Conservation (phyloP, 2,329 filamentous ascomycete species). For the Fusarium mangiferae region DNA sequence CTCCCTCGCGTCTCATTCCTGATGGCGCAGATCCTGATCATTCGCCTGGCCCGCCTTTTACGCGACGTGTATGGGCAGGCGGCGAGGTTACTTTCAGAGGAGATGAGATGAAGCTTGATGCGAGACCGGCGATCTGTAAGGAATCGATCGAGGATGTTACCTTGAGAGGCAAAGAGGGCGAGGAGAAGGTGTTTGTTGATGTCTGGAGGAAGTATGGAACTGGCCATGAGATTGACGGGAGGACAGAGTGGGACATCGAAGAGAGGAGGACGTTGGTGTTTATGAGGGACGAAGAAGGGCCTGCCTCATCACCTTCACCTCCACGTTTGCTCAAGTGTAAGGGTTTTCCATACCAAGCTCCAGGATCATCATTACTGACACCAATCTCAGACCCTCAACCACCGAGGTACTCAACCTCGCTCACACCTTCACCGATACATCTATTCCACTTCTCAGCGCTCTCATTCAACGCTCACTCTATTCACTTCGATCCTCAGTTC, state of each 20-base stretch:
- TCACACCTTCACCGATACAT: constrained; percentile 75
- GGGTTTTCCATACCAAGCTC: neutral
- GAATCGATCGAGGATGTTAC: constrained; percentile 57
- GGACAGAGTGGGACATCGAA: constrained; percentile 48
- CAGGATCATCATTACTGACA: neutral
- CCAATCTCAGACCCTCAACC: constrained; percentile 46
- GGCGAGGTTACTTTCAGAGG: constrained; percentile 72
- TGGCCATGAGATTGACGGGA: constrained; percentile 34
- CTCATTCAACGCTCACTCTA: constrained; percentile 90
- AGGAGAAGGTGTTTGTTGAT: constrained; percentile 63
- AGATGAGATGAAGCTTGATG: constrained; percentile 51
- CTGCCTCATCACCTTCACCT: constrained; percentile 8
- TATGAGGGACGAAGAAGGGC: constrained; percentile 52
- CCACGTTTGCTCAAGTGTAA: constrained; percentile 45
- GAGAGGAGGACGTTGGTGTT: constrained; percentile 65
- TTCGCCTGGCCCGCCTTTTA: constrained; percentile 76
- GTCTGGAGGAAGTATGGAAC: constrained; percentile 58
- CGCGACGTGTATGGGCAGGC: constrained; percentile 88
- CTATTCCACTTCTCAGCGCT: constrained; percentile 93
- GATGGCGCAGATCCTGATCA: constrained; percentile 90
- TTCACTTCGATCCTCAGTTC: constrained; percentile 84
- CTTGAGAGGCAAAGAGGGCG: constrained; percentile 46
- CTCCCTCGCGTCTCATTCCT: constrained; percentile 70
- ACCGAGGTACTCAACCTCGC: constrained; percentile 56
- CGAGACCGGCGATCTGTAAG: constrained; percentile 53